Conservation (phyloP, 139 green algal genomes). For the Chlorella sp. region DNA sequence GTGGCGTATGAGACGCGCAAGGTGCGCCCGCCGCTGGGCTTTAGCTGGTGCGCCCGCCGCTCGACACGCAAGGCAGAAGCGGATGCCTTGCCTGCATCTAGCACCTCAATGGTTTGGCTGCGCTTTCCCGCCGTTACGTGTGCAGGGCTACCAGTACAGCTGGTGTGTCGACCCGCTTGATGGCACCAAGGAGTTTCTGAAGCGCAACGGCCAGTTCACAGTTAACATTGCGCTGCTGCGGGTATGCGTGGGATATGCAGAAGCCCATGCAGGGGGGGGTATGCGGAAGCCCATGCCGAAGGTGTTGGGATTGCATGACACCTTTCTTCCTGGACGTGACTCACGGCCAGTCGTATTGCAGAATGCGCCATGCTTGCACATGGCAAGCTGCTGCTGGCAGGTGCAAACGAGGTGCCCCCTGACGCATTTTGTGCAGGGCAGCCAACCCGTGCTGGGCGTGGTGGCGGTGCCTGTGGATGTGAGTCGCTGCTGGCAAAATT, state of each 20-base stretch:
- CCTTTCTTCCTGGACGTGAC: too few species aligned
- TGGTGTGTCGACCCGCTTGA: constrained; percentile 91
- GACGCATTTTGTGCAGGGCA: not conserved
- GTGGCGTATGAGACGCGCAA: constrained; percentile 69
- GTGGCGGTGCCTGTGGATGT: constrained; percentile 75
- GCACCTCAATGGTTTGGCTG: not conserved
- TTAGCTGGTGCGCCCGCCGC: too few species aligned
- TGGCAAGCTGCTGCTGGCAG: too few species aligned
- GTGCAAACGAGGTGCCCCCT: too few species aligned
- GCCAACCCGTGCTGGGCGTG: constrained; percentile 78
- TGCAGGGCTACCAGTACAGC: constrained; percentile 71
- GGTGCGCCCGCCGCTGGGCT: constrained; percentile 24
- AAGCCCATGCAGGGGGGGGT: too few species aligned
- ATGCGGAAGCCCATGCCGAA: too few species aligned
- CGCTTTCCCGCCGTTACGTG: not conserved
- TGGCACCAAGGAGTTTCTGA: constrained; percentile 94
- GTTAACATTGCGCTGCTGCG: constrained; percentile 87
- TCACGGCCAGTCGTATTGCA: too few species aligned
- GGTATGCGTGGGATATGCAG: too few species aligned
- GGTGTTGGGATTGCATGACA: too few species aligned
- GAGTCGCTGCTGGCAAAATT: not conserved
- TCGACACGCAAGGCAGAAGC: too few species aligned
- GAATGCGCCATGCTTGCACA: too few species aligned
- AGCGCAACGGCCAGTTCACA: constrained; percentile 90
- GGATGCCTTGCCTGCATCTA: too few species aligned